Evolutionary conservation across 2,329 filamentous ascomycete genomes (phyloP), one percentile per base, ranked within the genome.

Genomic region (Chrysosporium keratinophilum): DNA sequence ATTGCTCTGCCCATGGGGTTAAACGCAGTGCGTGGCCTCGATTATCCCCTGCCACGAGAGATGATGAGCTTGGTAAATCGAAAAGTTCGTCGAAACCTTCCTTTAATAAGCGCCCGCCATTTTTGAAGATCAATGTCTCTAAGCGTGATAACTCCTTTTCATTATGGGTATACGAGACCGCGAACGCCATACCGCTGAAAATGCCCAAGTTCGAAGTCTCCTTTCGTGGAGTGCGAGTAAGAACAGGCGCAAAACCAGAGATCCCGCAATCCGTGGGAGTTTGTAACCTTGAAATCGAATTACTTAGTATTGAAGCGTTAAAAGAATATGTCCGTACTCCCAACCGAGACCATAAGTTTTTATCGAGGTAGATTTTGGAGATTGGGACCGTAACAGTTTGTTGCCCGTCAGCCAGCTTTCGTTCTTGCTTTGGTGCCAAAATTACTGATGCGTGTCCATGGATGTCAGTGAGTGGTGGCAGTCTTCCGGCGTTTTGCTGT

Each of bases 141-240:
- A 93, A 67, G 46, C 72, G 64, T 59, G 80, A 63, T 66, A 81
- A 80, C 15, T 81, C 77, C 7, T 71, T 71, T 14, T 75, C 76
- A 50, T 81, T 76, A 1, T 78, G 75, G 1, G 75, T 72, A 57
- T 88, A 87, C 0, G 88, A 91, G 10, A 95, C 78, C 0, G 89
- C 89, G 68, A 97, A 96, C 0, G 81, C 82, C 89, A 96, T 95
- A 41, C 83, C 82, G 1, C 78, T 71, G 62, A 97, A 95, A 0
- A 94, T 58, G 2, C 73, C 72, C 15, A 54, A 33, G 15, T n/a
- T 23, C 19, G 48, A 15, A 17, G 46, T 65, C 55, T 50, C 60
- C 20, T 74, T 66, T 15, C 76, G 72, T 2, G 77, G 77, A 20
- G 67, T 68, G 1, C 47, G 55, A 11, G n/a, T 42, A 42, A 35